Evolutionary conservation across 768 basidiomycete genomes (phyloP), one percentile per base, ranked within the genome.

Genomic region (Xerocomellus intermedius): DNA sequence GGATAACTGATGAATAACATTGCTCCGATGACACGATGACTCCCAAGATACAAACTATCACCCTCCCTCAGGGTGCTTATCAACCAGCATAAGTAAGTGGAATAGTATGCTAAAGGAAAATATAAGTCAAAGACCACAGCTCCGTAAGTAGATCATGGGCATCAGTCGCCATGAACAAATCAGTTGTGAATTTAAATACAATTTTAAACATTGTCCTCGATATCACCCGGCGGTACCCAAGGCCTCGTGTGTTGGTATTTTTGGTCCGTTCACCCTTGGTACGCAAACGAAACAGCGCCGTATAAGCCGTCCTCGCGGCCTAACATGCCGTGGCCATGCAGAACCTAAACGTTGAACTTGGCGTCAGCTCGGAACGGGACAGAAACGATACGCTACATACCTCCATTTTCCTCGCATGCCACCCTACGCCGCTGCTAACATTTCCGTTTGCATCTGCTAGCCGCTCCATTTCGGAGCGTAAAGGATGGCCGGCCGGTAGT

Each of bases 381-480:
- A 41, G 10, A 7, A 57, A 47, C 4, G 5, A 17, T 45, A 57
- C 24, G n/a, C 37, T n/a, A 74, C 86, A 53, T 63, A 92, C 91
- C 83, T 97, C 94, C 91, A 97, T 94, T 75, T 99, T 99, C 54
- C 95, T 76, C 21, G 91, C 86, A 73, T 97, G 94, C 94, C 95
- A 98, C 1, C 96, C 96, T 6, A 96, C 83, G 4, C 88, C 89
- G 64, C 88, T 91, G 67, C 80, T 88, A n/a, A 96, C 92, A 64
- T 91, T 91, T 9, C 94, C 92, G 59, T 91, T 90, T 5, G 89
- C 86, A 54, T 86, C 79, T 10, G 91, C 85, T 21, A 97, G 74
- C 49, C 81, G 78, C 59, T 84, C 82, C 67, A 96, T 76, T 66
- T 90, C 89, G 26, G 71, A 67, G 47, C 94, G 76, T 70, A 88